Percentiles rank a stretch among this genome's conserved stretches.
Evolutionary conservation across 2,329 filamentous ascomycete species (phyloP).

Genomic region (Sporothrix globosa): DNA sequence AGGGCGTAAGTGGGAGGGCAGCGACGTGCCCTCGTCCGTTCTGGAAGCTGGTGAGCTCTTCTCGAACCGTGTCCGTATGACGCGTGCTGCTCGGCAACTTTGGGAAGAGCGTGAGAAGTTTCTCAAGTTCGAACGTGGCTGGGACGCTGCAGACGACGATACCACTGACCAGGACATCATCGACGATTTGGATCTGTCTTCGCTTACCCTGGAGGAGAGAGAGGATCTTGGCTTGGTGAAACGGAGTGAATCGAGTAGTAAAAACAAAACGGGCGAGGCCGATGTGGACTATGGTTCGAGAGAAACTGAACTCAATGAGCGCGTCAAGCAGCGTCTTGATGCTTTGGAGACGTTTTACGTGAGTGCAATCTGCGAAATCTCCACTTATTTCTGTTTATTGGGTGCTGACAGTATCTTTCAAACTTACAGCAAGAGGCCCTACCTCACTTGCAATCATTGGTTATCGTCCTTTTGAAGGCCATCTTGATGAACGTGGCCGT

Average conservation of each 20-base stretch:
- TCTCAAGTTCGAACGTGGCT: slow-evolving; percentile 89
- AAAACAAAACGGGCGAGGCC: neutral
- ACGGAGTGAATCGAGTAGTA: slow-evolving; percentile 37
- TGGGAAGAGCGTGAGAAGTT: slow-evolving; percentile 94
- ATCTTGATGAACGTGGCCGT: slow-evolving; percentile 86
- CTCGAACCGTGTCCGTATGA: slow-evolving; percentile 86
- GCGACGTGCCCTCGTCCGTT: slow-evolving; percentile 90
- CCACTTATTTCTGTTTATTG: neutral
- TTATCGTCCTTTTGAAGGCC: slow-evolving; percentile 89
- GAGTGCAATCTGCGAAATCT: slow-evolving; percentile 44
- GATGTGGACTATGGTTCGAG: slow-evolving; percentile 57
- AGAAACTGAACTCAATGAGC: slow-evolving; percentile 52
- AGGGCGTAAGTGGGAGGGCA: slow-evolving; percentile 87
- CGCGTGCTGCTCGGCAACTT: slow-evolving; percentile 84
- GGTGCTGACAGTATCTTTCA: neutral
- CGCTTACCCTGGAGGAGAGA: slow-evolving; percentile 48
- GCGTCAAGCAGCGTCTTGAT: slow-evolving; percentile 66
- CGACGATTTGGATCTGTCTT: slow-evolving; percentile 47
- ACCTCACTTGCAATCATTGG: slow-evolving; percentile 85
- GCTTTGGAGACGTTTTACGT: slow-evolving; percentile 86
- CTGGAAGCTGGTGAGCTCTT: slow-evolving; percentile 93
- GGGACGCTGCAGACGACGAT: slow-evolving; percentile 56
- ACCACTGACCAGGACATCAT: slow-evolving; percentile 47
- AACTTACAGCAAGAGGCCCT: slow-evolving; percentile 67
- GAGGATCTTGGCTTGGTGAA: slow-evolving; percentile 54